Evolutionary conservation across 768 basidiomycete species (phyloP).

Genomic region (Tricholomella constricta): DNA sequence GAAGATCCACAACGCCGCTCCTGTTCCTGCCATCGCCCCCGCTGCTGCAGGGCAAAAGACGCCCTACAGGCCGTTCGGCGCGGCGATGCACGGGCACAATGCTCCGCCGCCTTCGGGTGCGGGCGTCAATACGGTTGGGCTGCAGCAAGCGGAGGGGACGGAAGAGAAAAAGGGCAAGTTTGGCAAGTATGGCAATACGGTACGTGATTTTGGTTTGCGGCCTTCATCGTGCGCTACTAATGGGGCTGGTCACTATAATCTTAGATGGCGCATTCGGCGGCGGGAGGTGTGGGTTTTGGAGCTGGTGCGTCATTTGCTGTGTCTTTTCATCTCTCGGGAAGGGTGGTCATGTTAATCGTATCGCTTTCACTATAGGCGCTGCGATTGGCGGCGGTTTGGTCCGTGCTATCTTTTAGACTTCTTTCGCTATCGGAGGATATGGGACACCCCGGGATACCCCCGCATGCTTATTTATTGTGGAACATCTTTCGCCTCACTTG

Average conservation of each 20-base stretch:
- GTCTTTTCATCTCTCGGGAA: background rate
- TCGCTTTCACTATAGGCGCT: constrained; percentile 20
- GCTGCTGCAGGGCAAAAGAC: constrained; percentile 21
- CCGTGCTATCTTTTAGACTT: constrained; percentile 32
- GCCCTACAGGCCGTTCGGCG: constrained; percentile 47
- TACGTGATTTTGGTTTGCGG: constrained; percentile 31
- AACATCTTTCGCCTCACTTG: too few species aligned
- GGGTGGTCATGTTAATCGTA: background rate
- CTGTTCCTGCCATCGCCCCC: constrained; percentile 20
- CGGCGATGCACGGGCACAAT: constrained; percentile 42
- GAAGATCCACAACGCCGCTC: constrained; percentile 35
- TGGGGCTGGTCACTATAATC: too few species aligned
- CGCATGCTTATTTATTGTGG: background rate
- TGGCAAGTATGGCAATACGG: constrained; percentile 59
- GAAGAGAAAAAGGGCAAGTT: constrained; percentile 61
- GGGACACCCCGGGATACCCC: background rate
- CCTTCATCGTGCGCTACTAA: too few species aligned
- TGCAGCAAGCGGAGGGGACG: constrained; percentile 42
- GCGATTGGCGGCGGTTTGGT: constrained; percentile 38
- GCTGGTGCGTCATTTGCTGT: constrained; percentile 49
- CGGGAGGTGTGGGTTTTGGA: constrained; percentile 76
- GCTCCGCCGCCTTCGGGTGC: constrained; percentile 38
- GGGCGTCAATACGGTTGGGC: constrained; percentile 41
- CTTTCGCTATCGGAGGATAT: background rate
- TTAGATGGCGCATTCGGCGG: constrained; percentile 61